Conservation (phyloP, 1,284 basidiomycete genomes). For the Microbotryomycetes sp. region DNA sequence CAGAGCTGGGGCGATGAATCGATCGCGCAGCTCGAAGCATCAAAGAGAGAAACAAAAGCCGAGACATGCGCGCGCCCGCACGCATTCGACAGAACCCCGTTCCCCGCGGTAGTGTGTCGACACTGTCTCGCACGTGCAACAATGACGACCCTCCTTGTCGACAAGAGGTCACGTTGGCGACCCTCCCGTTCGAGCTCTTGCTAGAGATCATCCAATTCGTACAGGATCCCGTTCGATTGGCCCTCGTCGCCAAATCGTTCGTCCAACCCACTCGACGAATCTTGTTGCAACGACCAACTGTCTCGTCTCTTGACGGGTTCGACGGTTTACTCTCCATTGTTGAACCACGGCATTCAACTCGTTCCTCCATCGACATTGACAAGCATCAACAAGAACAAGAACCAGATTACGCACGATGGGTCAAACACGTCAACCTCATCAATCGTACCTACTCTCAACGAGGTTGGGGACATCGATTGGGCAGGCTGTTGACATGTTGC, state of each 20-base stretch:
- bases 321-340: slow-evolving; percentile 2
- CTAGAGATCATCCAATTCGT: slow-evolving; percentile 6
- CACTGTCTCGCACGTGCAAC: no score
- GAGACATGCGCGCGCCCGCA: not conserved
- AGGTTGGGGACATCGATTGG: slow-evolving; percentile 16
- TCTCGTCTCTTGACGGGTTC: slow-evolving; percentile 9
- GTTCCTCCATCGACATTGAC: not conserved
- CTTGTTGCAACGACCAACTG: not conserved
- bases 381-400: not conserved
- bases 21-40: not conserved
- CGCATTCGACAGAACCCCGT: no score
- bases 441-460: not conserved
- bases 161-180: no score
- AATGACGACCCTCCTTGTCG: no score
- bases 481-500: not conserved
- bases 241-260: slow-evolving; percentile 3
- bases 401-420: not conserved
- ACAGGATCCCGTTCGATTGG: not conserved
- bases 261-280: slow-evolving; percentile 5
- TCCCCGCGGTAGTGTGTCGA: no score
- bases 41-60: not conserved
- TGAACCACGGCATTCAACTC: not conserved
- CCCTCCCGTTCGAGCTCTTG: slow-evolving; percentile 14
- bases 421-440: not conserved
- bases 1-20: not conserved